Evolutionary conservation across 2,329 filamentous ascomycete species (phyloP).

Genomic region (Beauveria caledonica): DNA sequence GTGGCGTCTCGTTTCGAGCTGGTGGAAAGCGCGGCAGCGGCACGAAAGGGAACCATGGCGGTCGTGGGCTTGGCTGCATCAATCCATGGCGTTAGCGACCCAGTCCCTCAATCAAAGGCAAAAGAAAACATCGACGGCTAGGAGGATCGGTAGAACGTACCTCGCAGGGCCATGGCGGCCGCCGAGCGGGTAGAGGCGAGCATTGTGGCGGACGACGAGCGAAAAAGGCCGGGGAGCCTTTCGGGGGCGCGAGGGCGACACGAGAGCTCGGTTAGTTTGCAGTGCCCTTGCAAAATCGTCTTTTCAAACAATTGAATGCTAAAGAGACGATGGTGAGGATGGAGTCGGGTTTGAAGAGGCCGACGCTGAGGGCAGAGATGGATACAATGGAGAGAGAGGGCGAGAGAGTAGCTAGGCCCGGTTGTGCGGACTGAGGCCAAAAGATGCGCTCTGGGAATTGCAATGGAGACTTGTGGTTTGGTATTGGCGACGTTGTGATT

Average conservation of each 20-base stretch:
- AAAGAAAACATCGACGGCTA: neutral
- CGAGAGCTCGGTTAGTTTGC: neutral
- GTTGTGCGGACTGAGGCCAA: slow-evolving; percentile 10
- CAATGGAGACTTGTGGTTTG: slow-evolving; percentile 4
- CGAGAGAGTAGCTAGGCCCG: neutral
- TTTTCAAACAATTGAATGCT: slow-evolving; percentile 1
- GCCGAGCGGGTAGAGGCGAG: slow-evolving; percentile 41
- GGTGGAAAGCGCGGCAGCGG: slow-evolving; percentile 56
- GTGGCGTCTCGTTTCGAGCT: slow-evolving; percentile 57
- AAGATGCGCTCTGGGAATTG: slow-evolving; percentile 6
- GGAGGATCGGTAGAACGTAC: slow-evolving; percentile 24
- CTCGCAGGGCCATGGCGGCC: slow-evolving; percentile 45
- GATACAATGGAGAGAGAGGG: neutral
- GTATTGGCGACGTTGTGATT: slow-evolving; percentile 13
- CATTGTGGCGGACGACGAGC: slow-evolving; percentile 28
- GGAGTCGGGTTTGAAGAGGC: neutral
- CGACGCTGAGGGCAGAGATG: neutral
- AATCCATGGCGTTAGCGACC: slow-evolving; percentile 6
- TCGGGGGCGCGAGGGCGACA: neutral
- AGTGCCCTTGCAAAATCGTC: neutral
- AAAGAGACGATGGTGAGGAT: neutral
- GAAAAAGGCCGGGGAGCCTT: neutral
- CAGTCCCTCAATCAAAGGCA: neutral
- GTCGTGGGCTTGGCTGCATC: slow-evolving; percentile 56
- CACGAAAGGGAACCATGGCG: slow-evolving; percentile 55